Evolutionary conservation across 2,329 filamentous ascomycete genomes (phyloP).

Genomic region (Penicillium sp.): DNA sequence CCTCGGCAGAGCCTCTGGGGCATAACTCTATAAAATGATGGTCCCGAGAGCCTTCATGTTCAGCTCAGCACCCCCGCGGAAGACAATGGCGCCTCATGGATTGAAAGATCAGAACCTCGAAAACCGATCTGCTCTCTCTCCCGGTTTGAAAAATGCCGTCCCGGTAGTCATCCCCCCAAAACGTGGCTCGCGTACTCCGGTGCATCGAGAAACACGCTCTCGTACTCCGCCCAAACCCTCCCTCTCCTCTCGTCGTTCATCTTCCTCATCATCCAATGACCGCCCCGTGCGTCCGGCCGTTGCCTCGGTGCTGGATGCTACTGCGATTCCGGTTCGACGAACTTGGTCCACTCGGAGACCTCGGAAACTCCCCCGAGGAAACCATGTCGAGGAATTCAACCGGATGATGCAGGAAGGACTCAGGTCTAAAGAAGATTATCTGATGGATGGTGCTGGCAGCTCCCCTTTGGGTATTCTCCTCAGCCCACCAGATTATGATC

Average conservation of each 20-base stretch:
- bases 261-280: conserved; percentile 31
- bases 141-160: conserved; percentile 23
- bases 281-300: conserved; percentile 51
- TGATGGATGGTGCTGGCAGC: conserved; percentile 38
- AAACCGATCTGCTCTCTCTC: conserved; percentile 18
- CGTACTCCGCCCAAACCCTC: conserved; percentile 19
- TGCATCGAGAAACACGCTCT: conserved; percentile 17
- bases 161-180: conserved; percentile 37
- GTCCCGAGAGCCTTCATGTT: conserved; percentile 39
- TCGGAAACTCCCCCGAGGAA: conserved; percentile 38
- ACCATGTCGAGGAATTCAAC: conserved; percentile 49
- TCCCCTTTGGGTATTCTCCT: conserved; percentile 53
- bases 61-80: conserved; percentile 28
- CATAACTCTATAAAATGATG: conserved; percentile 35
- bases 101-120: conserved; percentile 12
- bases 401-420: conserved; percentile 52
- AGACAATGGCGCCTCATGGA: conserved; percentile 10
- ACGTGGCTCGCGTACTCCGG: conserved; percentile 21
- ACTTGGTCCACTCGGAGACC: conserved; percentile 37
- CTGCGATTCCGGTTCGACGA: conserved; percentile 52
- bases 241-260: conserved; percentile 22
- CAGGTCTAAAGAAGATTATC: conserved; percentile 46
- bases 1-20: conserved; percentile 15
- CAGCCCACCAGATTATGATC: conserved; percentile 49
- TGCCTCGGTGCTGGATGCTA: conserved; percentile 55